phyloP scores from a whole-genome alignment of 176 grass and related monocot genomes.

The Saccharum officinarum region DNA sequence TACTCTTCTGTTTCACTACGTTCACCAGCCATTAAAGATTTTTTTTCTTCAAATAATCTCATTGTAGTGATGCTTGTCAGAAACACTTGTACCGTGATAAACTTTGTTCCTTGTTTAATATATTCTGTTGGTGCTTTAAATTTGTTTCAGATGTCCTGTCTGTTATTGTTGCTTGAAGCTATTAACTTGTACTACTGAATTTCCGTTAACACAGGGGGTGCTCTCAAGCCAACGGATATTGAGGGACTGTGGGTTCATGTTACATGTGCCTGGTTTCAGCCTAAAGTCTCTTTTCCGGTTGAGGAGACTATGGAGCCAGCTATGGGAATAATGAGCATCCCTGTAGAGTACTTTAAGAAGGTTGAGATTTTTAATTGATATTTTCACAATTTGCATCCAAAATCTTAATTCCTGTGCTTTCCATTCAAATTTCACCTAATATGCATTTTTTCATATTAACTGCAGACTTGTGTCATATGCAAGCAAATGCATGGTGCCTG shows the following conservation, averaged over 20 bases:
- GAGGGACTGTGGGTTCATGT: constrained; percentile 90
- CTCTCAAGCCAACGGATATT: constrained; percentile 87
- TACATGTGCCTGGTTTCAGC: constrained; percentile 96
- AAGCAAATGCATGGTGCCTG: constrained; percentile 90
- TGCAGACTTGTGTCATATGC: constrained; percentile 87
- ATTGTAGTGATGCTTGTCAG: background rate
- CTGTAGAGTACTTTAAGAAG: constrained; percentile 82
- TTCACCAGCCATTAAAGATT: background rate
- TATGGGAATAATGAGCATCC: constrained; percentile 74
- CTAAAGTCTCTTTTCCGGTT: constrained; percentile 74
- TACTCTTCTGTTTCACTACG: background rate
- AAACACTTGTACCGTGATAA: background rate
- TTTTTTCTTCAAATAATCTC: background rate
- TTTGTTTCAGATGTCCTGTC: constrained; percentile 1
- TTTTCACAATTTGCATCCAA: constrained; percentile 23
- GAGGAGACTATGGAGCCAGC: constrained; percentile 90
- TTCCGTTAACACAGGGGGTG: constrained; percentile 58
- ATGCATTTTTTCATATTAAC: constrained; percentile 1
- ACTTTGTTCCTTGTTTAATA: background rate
- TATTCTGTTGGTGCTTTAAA: constrained; percentile 7
- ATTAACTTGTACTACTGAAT: constrained; percentile 16
- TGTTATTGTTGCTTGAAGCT: constrained; percentile 2
- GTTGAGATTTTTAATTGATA: constrained; percentile 31
- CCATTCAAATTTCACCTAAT: constrained; percentile 17
- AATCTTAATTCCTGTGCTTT: background rate